Evolutionary conservation across 148 eudicot species (phyloP).

Genomic region (Rhododendron ferrugineum): DNA sequence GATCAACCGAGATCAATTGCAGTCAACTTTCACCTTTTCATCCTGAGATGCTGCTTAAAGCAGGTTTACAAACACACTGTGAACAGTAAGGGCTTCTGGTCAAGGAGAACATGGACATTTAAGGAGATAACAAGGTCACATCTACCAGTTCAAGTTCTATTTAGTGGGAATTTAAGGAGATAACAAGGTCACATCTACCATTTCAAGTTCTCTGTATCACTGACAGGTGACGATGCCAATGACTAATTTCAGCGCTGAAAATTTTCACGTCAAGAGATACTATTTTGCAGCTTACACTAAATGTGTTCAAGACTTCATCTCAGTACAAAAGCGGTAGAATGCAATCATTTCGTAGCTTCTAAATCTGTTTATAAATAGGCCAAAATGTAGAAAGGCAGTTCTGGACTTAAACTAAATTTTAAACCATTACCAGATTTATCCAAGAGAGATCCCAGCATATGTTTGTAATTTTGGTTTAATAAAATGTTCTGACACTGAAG

Average conservation of each 20-base stretch:
- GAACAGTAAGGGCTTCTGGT: background rate
- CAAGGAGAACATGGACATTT: background rate
- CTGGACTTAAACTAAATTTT: background rate
- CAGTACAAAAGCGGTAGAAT: background rate
- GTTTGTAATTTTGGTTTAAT: background rate
- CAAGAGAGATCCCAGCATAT: background rate
- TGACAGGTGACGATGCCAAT: too few species aligned
- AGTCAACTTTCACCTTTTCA: background rate
- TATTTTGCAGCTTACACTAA: background rate
- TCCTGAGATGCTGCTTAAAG: background rate
- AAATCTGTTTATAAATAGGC: background rate
- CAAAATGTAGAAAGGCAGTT: background rate
- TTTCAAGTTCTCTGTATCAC: background rate
- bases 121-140: background rate
- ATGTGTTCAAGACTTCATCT: background rate
- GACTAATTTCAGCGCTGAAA: too few species aligned
- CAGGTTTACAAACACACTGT: background rate
- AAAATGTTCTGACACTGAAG: background rate
- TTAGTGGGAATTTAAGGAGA: background rate
- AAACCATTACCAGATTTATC: background rate
- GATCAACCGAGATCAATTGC: background rate
- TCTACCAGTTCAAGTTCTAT: background rate
- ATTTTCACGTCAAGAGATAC: background rate
- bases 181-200: background rate
- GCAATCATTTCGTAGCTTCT: slow-evolving; percentile 3